phyloP scores from a whole-genome alignment of 352 stramenopile genomes.

The Phytophthora constricta region DNA sequence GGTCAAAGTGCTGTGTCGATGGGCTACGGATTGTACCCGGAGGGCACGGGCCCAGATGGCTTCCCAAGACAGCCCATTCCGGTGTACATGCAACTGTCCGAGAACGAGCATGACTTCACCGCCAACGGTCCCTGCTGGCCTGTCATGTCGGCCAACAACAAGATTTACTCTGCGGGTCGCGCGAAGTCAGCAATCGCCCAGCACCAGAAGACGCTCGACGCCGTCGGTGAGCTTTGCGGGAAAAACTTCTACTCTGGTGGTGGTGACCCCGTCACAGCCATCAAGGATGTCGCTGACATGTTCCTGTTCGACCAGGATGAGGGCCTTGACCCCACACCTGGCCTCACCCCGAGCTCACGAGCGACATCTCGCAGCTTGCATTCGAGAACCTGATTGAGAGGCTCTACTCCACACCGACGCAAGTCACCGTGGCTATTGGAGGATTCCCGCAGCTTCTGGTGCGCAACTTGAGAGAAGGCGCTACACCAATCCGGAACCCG shows the following conservation, averaged over 20 bases:
- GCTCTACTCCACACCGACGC: conserved; percentile 69
- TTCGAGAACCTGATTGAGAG: conserved; percentile 81
- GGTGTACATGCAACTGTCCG: conserved; percentile 79
- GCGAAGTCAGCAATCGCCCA: conserved; percentile 49
- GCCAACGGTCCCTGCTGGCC: conserved; percentile 71
- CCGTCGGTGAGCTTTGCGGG: conserved; percentile 53
- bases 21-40: conserved; percentile 73
- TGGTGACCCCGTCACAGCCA: conserved; percentile 55
- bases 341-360: conserved; percentile 54
- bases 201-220: conserved; percentile 49
- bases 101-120: conserved; percentile 85
- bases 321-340: conserved; percentile 50
- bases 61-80: conserved; percentile 72
- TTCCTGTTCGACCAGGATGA: conserved; percentile 76
- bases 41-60: conserved; percentile 63
- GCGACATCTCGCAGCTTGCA: conserved; percentile 60
- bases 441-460: conserved; percentile 76
- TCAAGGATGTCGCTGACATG: conserved; percentile 82
- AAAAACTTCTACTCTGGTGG: conserved; percentile 53
- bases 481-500: conserved; percentile 32
- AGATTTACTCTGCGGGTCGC: conserved; percentile 46
- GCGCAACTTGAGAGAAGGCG: conserved; percentile 60
- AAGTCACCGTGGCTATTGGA: conserved; percentile 74
- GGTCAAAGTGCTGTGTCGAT: conserved; percentile 75
- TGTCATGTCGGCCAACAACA: conserved; percentile 60